These are phyloP conservation scores for Rubia balearica DNA, from an alignment of 305 asterid species.

Conservation along the genomic window DNA sequence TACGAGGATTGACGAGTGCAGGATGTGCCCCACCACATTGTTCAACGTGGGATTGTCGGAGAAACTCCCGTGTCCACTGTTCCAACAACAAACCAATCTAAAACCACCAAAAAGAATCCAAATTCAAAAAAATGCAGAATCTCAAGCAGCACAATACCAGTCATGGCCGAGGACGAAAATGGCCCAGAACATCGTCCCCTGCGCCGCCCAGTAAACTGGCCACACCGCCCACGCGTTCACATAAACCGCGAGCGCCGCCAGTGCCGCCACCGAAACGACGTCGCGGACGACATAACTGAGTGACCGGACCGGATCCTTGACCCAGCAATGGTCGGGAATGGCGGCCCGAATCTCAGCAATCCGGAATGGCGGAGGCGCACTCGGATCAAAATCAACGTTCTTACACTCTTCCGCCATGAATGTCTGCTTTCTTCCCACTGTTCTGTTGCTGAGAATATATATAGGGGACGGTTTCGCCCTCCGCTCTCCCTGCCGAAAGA, in stretches of 20 bases:
- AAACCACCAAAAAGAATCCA: neutral
- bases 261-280: conserved; percentile 38
- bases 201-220: conserved; percentile 84
- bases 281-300: conserved; percentile 65
- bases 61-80: conserved; percentile 97
- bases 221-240: conserved; percentile 52
- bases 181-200: conserved; percentile 93
- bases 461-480: neutral
- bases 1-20: conserved; percentile 84
- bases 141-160: conserved; percentile 35
- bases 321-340: conserved; percentile 89
- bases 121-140: neutral
- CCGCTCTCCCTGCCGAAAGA: conserved; percentile 16
- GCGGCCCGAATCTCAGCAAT: conserved; percentile 62
- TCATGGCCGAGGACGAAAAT: conserved; percentile 92
- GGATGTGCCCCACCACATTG: conserved; percentile 67
- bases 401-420: conserved; percentile 15
- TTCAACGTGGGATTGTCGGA: conserved; percentile 49
- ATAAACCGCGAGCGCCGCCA: conserved; percentile 49
- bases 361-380: conserved; percentile 69
- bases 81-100: conserved; percentile 6
- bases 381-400: conserved; percentile 39
- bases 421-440: neutral
- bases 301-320: conserved; percentile 65
- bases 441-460: neutral